Conservation (phyloP, 805 yeast genomes). For the Lachancea fermentati region DNA sequence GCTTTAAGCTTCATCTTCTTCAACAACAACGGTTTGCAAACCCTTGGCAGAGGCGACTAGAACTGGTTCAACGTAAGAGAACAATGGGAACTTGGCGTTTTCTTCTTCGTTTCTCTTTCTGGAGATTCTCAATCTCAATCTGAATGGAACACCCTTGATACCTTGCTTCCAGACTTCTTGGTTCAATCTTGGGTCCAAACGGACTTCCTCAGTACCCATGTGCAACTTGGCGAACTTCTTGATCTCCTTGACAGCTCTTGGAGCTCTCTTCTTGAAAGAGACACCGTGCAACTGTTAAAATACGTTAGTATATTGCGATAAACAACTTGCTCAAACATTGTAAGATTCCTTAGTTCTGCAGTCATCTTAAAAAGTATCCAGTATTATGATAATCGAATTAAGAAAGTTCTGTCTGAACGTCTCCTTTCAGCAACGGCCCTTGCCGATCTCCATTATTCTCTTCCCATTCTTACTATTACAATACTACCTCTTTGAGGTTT, state of each 20-base stretch:
- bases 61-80: constrained; percentile 97
- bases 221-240: constrained; percentile 97
- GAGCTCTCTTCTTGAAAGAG: constrained; percentile 99
- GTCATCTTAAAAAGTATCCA: too few species aligned
- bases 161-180: constrained; percentile 99
- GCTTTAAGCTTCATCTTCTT: constrained; percentile 56
- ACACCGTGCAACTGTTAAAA: constrained; percentile 82
- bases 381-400: too few species aligned
- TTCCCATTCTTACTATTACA: too few species aligned
- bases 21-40: constrained; percentile 95
- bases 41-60: constrained; percentile 93
- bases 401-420: too few species aligned
- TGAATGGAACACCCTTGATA: constrained; percentile 97
- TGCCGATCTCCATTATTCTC: too few species aligned
- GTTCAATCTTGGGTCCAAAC: constrained; percentile 98
- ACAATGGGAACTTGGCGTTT: constrained; percentile 96
- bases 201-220: constrained; percentile 99
- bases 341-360: too few species aligned
- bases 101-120: constrained; percentile 99
- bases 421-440: too few species aligned
- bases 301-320: not conserved
- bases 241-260: constrained; percentile 99
- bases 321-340: too few species aligned
- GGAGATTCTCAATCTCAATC: constrained; percentile 97
- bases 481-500: too few species aligned